These are phyloP conservation scores for Ophiobolus disseminans DNA, from an alignment of 2,329 filamentous ascomycete genomes.

Conservation along the genomic window DNA sequence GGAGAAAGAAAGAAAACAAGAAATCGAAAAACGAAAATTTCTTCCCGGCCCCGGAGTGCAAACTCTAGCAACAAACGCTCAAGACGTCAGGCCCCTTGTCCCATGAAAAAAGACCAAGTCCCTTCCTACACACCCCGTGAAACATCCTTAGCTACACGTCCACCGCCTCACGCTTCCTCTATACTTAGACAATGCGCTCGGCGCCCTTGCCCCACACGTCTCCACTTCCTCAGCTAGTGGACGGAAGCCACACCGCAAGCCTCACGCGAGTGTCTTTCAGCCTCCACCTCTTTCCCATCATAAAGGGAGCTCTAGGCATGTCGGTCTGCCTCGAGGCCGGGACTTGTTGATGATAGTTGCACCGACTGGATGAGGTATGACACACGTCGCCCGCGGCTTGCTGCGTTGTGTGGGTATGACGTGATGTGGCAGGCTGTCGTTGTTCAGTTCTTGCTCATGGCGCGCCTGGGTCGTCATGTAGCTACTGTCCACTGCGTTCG, in stretches of 20 bases:
- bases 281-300: background rate
- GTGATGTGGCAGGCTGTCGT: slow-evolving; percentile 2
- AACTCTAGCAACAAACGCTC: too few relatives aligned
- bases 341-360: too few relatives aligned
- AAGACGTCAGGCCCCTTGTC: too few relatives aligned
- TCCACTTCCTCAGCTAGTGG: slow-evolving; percentile 33
- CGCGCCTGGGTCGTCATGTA: slow-evolving; percentile 29
- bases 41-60: too few relatives aligned
- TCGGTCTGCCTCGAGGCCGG: too few relatives aligned
- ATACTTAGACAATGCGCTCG: background rate
- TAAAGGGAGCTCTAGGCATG: background rate
- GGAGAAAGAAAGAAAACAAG: background rate
- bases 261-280: slow-evolving; percentile 1
- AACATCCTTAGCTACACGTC: background rate
- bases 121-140: too few relatives aligned
- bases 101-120: too few relatives aligned
- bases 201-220: slow-evolving; percentile 11
- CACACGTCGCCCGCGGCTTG: too few relatives aligned
- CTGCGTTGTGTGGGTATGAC: background rate
- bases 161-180: background rate
- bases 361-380: too few relatives aligned
- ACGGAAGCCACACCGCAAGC: slow-evolving; percentile 28
- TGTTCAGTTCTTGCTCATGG: slow-evolving; percentile 1
- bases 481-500: slow-evolving; percentile 45
- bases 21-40: background rate